phyloP scores from a whole-genome alignment of 1,284 basidiomycete genomes.

The Cutaneotrichosporon daszewskae region DNA sequence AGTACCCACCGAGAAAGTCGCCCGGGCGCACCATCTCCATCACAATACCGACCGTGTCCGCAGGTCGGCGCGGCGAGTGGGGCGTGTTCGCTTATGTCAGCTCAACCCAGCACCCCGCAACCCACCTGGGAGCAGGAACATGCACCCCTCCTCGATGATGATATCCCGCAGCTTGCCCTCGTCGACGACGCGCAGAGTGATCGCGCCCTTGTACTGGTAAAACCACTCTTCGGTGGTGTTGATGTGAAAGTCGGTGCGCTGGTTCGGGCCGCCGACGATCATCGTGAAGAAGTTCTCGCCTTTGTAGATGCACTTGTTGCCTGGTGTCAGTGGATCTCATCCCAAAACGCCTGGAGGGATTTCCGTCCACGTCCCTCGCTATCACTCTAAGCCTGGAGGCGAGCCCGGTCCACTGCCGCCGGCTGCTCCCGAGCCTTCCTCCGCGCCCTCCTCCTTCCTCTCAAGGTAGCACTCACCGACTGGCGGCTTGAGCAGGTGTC shows the following conservation, averaged over 20 bases:
- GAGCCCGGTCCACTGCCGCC: too few species aligned
- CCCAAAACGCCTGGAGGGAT: neutral
- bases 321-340: constrained; percentile 19
- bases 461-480: constrained; percentile 59
- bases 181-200: constrained; percentile 82
- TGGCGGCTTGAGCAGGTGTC: constrained; percentile 72
- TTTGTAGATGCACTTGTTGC: constrained; percentile 81
- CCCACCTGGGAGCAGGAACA: constrained; percentile 87
- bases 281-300: constrained; percentile 82
- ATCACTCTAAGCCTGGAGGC: too few species aligned
- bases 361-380: too few species aligned
- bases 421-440: too few species aligned
- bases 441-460: too few species aligned
- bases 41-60: constrained; percentile 89
- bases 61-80: constrained; percentile 87
- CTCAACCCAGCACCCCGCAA: neutral
- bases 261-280: constrained; percentile 88
- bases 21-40: constrained; percentile 80
- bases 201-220: constrained; percentile 86
- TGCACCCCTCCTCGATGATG: constrained; percentile 84
- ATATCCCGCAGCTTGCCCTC: constrained; percentile 83
- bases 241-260: constrained; percentile 84
- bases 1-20: constrained; percentile 48
- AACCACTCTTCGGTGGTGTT: constrained; percentile 98
- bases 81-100: constrained; percentile 71